phyloP scores from a whole-genome alignment of 2,329 filamentous ascomycete genomes.

The Trichoderma hamatum region DNA sequence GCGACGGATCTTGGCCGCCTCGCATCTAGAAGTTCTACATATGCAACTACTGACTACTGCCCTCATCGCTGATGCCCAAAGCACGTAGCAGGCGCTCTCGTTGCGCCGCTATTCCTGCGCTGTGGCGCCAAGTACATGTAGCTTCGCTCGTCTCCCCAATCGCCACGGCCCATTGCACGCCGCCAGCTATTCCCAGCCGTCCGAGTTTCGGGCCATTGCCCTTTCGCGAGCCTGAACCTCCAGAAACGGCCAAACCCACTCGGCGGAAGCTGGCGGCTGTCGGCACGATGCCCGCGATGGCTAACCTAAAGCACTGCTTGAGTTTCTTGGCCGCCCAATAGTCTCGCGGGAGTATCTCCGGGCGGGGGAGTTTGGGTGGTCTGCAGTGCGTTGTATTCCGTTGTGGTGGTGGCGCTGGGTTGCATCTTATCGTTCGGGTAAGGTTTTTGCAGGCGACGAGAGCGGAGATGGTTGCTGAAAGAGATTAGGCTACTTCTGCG shows the following conservation, averaged over 20 bases:
- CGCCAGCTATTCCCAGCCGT: too few species aligned
- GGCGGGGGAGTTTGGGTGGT: not conserved
- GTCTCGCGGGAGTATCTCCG: not conserved
- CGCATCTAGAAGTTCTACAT: too few species aligned
- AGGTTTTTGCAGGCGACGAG: not conserved
- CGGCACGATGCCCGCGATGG: not conserved
- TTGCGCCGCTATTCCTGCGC: too few species aligned
- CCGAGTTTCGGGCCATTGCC: not conserved
- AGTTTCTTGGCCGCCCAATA: not conserved
- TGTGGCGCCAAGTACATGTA: too few species aligned
- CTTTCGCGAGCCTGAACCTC: not conserved
- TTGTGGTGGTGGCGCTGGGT: not conserved
- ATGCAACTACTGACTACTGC: too few species aligned
- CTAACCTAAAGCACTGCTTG: not conserved
- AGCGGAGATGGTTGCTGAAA: not conserved
- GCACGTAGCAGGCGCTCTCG: too few species aligned
- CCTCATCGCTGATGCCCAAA: too few species aligned
- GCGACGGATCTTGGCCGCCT: not conserved
- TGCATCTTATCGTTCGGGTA: not conserved
- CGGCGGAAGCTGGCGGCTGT: not conserved
- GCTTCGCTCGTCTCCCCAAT: too few species aligned
- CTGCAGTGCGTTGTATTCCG: not conserved
- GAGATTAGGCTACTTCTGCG: not conserved
- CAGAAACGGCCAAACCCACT: not conserved
- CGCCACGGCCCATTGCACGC: too few species aligned